phyloP scores from a whole-genome alignment of 2,329 filamentous ascomycete species.

The Stemphylium lycopersici region DNA sequence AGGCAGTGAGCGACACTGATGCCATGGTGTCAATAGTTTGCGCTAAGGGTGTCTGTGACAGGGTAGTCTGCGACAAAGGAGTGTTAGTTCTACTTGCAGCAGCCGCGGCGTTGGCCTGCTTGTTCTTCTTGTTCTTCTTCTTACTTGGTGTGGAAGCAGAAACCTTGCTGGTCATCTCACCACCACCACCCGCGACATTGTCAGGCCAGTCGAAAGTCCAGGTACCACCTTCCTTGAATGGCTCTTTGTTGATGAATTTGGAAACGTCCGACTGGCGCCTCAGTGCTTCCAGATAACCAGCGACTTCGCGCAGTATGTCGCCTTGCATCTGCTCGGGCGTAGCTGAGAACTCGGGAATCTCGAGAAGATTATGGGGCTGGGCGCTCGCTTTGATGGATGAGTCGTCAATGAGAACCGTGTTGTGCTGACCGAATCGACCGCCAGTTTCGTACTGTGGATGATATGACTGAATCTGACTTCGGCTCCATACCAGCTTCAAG shows the following conservation, averaged over 20 bases:
- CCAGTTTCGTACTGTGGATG: constrained; percentile 49
- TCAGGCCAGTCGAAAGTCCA: constrained; percentile 40
- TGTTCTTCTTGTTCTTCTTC: constrained; percentile 18
- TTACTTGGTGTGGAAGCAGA: constrained; percentile 11
- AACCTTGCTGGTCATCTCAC: constrained; percentile 19
- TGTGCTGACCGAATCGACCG: constrained; percentile 73
- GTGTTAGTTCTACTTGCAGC: constrained; percentile 4
- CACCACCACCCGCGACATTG: constrained; percentile 14
- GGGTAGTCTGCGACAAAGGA: background rate
- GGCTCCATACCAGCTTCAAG: constrained; percentile 72
- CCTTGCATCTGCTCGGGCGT: constrained; percentile 48
- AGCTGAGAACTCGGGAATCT: constrained; percentile 77
- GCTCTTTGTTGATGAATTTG: constrained; percentile 58
- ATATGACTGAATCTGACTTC: constrained; percentile 51
- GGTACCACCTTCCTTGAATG: constrained; percentile 34
- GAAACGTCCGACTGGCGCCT: constrained; percentile 65
- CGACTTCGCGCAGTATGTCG: constrained; percentile 58
- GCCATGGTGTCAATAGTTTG: constrained; percentile 8
- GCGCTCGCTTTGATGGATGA: constrained; percentile 77
- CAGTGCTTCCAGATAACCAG: constrained; percentile 59
- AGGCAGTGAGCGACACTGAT: constrained; percentile 8
- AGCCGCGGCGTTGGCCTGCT: constrained; percentile 6
- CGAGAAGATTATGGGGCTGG: constrained; percentile 83
- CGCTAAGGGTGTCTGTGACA: background rate
- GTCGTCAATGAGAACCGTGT: constrained; percentile 92